Evolutionary conservation across 2,329 filamentous ascomycete genomes (phyloP).

Genomic region (Claviceps digitariae): DNA sequence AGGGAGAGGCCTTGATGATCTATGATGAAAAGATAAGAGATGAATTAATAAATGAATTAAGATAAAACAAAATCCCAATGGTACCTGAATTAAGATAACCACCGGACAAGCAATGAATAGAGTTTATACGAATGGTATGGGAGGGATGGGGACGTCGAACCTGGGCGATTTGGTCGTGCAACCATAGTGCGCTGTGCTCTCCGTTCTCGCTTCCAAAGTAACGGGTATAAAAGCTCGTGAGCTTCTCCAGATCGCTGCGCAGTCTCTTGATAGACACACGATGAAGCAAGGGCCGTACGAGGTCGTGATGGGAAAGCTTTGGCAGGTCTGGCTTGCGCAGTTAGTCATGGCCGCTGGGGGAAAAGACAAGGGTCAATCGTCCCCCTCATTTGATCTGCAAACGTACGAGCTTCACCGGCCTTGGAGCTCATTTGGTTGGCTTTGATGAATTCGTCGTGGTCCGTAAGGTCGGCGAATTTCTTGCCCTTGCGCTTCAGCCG

Average conservation of each 20-base stretch:
- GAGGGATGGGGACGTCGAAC: slow-evolving; percentile 7
- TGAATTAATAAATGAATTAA: too few species aligned
- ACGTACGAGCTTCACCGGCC: slow-evolving; percentile 10
- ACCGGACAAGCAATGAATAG: too few species aligned
- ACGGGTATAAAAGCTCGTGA: slow-evolving; percentile 47
- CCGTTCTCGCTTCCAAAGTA: slow-evolving; percentile 32
- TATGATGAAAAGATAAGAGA: too few species aligned
- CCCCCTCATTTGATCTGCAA: too few species aligned
- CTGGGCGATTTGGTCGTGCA: slow-evolving; percentile 22
- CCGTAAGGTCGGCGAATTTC: slow-evolving; percentile 63
- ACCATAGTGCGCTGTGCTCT: slow-evolving; percentile 20
- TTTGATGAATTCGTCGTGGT: slow-evolving; percentile 37
- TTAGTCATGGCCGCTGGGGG: neutral
- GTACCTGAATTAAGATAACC: too few species aligned
- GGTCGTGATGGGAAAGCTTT: slow-evolving; percentile 33
- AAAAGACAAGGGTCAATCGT: too few species aligned
- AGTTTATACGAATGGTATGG: too few species aligned
- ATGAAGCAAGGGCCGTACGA: slow-evolving; percentile 41
- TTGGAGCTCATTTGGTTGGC: slow-evolving; percentile 9
- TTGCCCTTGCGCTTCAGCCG: slow-evolving; percentile 48
- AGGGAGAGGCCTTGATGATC: slow-evolving; percentile 21
- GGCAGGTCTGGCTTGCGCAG: slow-evolving; percentile 16
- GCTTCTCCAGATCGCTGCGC: slow-evolving; percentile 46
- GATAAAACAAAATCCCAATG: too few species aligned
- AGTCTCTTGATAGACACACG: slow-evolving; percentile 51